Percentiles rank a stretch among this genome's conserved stretches.
Conservation (phyloP, 2,329 filamentous ascomycete species). For the Clonostachys solani region DNA sequence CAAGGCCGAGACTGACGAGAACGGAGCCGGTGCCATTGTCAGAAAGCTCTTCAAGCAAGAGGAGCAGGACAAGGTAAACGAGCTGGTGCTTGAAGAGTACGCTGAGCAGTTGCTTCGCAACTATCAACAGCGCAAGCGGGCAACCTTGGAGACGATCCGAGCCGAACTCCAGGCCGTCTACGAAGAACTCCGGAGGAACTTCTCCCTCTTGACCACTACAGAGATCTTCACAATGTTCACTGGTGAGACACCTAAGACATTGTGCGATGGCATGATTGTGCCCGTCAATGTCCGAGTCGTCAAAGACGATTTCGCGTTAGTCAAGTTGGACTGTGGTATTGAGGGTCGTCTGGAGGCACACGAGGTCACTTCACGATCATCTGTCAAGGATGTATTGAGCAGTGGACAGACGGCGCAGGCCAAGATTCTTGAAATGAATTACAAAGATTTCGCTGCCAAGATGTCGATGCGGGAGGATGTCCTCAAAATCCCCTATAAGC, state of each 20-base stretch:
- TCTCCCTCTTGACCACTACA: conserved; percentile 63
- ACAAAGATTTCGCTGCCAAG: conserved; percentile 78
- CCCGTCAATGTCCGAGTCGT: conserved; percentile 84
- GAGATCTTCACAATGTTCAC: conserved; percentile 97
- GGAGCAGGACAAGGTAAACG: conserved; percentile 91
- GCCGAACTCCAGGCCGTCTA: conserved; percentile 90
- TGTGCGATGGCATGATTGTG: conserved; percentile 88
- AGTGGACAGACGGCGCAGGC: conserved; percentile 82
- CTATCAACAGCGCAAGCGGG: conserved; percentile 90
- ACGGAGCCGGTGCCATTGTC: conserved; percentile 85
- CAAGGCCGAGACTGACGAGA: conserved; percentile 88
- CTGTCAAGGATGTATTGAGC: conserved; percentile 70
- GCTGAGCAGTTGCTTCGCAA: conserved; percentile 92
- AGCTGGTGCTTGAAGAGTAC: conserved; percentile 93
- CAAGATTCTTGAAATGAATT: conserved; percentile 84
- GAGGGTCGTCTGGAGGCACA: conserved; percentile 82
- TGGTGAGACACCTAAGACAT: conserved; percentile 80
- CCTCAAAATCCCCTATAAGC: conserved; percentile 68
- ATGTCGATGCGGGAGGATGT: conserved; percentile 81
- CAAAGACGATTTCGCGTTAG: conserved; percentile 89
- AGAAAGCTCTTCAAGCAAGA: conserved; percentile 94
- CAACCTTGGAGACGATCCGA: conserved; percentile 92
- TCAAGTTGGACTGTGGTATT: conserved; percentile 89
- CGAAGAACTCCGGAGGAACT: conserved; percentile 85
- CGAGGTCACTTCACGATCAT: conserved; percentile 71